Evolutionary conservation across 2,329 filamentous ascomycete genomes (phyloP).

Genomic region (Rhynchosporium graminicola): DNA sequence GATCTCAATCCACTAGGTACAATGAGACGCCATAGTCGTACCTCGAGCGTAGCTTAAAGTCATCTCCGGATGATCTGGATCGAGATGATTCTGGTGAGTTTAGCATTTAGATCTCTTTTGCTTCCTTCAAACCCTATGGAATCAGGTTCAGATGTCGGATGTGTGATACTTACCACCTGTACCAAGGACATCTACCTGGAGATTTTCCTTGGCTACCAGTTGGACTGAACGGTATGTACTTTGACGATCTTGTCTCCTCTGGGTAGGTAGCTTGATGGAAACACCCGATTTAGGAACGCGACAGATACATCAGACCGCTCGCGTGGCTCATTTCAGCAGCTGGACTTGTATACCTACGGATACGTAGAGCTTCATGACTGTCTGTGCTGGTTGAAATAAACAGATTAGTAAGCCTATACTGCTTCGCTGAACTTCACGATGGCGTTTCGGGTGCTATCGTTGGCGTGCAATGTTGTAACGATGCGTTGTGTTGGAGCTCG

Average conservation of each 20-base stretch:
- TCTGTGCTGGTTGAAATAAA: too few relatives aligned
- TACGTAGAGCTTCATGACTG: too few relatives aligned
- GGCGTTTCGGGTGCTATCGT: too few relatives aligned
- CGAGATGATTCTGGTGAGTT: background rate
- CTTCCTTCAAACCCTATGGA: background rate
- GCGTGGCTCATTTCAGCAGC: background rate
- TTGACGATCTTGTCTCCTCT: conserved; percentile 11
- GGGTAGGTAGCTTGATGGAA: background rate
- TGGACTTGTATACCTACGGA: too few relatives aligned
- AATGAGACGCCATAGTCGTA: background rate
- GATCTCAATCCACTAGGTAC: too few relatives aligned
- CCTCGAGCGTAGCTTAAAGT: background rate
- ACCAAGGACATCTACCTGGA: background rate
- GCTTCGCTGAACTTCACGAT: too few relatives aligned
- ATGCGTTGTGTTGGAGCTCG: too few relatives aligned
- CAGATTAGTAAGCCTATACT: too few relatives aligned
- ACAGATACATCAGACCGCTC: background rate
- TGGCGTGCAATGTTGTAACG: too few relatives aligned
- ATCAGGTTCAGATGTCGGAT: too few relatives aligned
- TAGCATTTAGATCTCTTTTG: background rate
- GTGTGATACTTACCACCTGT: too few relatives aligned
- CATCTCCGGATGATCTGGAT: background rate
- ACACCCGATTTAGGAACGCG: background rate
- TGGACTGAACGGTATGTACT: background rate
- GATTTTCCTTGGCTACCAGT: conserved; percentile 13